Evolutionary conservation across 257 asterid species (phyloP).

Genomic region (Cruciata laevipes): DNA sequence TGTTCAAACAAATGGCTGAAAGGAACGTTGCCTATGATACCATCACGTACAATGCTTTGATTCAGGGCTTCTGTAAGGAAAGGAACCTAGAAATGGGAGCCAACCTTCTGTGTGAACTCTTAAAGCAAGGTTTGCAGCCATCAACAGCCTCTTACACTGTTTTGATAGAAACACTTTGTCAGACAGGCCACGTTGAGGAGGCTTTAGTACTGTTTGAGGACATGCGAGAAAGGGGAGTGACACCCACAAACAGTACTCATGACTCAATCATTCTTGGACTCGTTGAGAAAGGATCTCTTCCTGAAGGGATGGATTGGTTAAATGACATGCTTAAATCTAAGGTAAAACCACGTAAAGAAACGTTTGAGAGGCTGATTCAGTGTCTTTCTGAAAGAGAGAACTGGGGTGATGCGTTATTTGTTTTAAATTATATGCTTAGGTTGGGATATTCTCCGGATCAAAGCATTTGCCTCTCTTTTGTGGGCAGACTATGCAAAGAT

Average conservation of each 20-base stretch:
- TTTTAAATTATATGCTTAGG: constrained; percentile 44
- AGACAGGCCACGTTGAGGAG: constrained; percentile 41
- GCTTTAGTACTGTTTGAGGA: constrained; percentile 49
- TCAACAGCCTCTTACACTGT: constrained; percentile 31
- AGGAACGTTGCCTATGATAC: constrained; percentile 36
- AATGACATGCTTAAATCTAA: constrained; percentile 30
- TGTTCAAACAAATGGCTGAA: constrained; percentile 45
- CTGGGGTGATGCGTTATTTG: constrained; percentile 35
- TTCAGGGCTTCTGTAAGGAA: constrained; percentile 40
- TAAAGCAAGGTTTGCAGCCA: constrained; percentile 44
- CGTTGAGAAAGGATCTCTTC: constrained; percentile 35
- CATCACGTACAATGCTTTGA: constrained; percentile 43
- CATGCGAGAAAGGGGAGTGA: constrained; percentile 42
- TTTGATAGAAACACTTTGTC: constrained; percentile 40
- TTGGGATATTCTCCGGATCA: constrained; percentile 34
- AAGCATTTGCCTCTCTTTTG: constrained; percentile 29
- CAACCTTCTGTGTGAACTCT: constrained; percentile 33
- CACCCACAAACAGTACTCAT: constrained; percentile 25
- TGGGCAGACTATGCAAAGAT: constrained; percentile 42
- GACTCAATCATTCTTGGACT: constrained; percentile 43
- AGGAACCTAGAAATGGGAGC: constrained; percentile 35
- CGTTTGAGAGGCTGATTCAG: constrained; percentile 41
- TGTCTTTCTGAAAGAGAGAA: constrained; percentile 34
- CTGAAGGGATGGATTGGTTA: constrained; percentile 43
- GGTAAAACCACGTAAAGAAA: constrained; percentile 39